Conservation (phyloP, 306 rosid species). For the Calophaca sinica region DNA sequence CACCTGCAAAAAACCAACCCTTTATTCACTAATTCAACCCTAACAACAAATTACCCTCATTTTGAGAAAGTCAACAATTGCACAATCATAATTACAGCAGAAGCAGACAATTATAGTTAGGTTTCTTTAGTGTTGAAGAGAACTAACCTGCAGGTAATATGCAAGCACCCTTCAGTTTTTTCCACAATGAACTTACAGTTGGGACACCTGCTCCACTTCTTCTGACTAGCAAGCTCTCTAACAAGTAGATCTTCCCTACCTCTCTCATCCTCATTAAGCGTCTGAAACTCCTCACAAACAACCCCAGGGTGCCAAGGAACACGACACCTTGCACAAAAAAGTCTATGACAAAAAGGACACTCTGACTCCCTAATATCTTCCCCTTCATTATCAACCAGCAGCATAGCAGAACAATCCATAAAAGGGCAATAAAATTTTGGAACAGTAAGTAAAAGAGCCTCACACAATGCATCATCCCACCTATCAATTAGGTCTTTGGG, state of each 20-base stretch:
- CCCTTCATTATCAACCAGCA: slow-evolving; percentile 40
- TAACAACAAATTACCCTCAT: background rate
- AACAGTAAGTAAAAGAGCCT: slow-evolving; percentile 36
- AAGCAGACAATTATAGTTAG: no score
- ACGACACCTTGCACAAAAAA: slow-evolving; percentile 66
- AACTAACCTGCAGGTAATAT: slow-evolving; percentile 67
- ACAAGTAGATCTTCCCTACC: slow-evolving; percentile 56
- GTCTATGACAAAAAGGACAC: slow-evolving; percentile 69
- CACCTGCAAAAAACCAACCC: slow-evolving; percentile 58
- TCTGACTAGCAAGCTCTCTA: slow-evolving; percentile 50
- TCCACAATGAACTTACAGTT: slow-evolving; percentile 59
- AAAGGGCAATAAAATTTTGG: slow-evolving; percentile 61
- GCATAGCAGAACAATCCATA: slow-evolving; percentile 66
- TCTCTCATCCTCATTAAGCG: slow-evolving; percentile 47
- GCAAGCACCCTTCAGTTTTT: slow-evolving; percentile 54
- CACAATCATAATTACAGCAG: background rate
- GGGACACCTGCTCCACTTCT: slow-evolving; percentile 69
- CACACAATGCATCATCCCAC: slow-evolving; percentile 60
- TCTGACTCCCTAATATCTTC: slow-evolving; percentile 41
- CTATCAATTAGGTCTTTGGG: slow-evolving; percentile 51
- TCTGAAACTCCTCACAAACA: slow-evolving; percentile 56
- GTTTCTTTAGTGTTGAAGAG: no score
- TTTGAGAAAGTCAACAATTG: background rate
- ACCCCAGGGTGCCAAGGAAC: slow-evolving; percentile 72
- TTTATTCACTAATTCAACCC: background rate